Base-by-base conservation (phyloP, 352 stramenopile genomes). In the Stramenopiles sp. region DNA sequence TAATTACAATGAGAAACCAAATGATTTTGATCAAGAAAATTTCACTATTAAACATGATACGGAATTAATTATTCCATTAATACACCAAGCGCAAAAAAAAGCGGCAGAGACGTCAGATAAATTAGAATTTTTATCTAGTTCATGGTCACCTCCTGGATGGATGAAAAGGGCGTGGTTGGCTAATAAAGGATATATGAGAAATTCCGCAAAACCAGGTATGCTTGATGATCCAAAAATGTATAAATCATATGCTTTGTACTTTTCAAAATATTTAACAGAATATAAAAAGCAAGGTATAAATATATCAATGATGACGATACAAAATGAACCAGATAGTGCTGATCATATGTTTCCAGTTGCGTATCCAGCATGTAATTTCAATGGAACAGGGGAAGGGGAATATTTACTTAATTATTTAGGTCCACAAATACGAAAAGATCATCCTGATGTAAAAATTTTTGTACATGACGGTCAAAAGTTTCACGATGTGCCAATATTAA, bases 401-500 rank as follows among this genome's bases (percentile, higher is more conserved):
- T 96, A 95, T 79, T 85, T 95, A n/a, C 86, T 83, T 27, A 82
- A 92, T 20, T 91, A 87, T 83, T 83, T 97, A 13, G 91, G 91
- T 0, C 92, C 91, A 0, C 80, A 91, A 20, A 86, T 97, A 30
- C 80, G 85, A 1, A 83, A 84, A 23, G 90, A 95, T 80, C 91
- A 95, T 81, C 91, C 92, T 0, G 87, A 91, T 1, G 81, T 96
- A 20, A 79, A 76, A 4, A 91, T 97, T 73, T 93, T 97, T 84
- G 86, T 92, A 0, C 95, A 94, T 80, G 92, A 97, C 80, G 89
- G 96, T 83, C 95, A 96, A 80, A 92, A 90, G 38, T n/a, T n/a
- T n/a, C n/a, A n/a, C n/a, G n/a, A n/a, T n/a, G n/a, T n/a, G n/a
- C n/a, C n/a, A n/a, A n/a, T n/a, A n/a, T n/a, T n/a, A n/a, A n/a